phyloP scores from a whole-genome alignment of 768 basidiomycete species.

The Saitozyma sp. region DNA sequence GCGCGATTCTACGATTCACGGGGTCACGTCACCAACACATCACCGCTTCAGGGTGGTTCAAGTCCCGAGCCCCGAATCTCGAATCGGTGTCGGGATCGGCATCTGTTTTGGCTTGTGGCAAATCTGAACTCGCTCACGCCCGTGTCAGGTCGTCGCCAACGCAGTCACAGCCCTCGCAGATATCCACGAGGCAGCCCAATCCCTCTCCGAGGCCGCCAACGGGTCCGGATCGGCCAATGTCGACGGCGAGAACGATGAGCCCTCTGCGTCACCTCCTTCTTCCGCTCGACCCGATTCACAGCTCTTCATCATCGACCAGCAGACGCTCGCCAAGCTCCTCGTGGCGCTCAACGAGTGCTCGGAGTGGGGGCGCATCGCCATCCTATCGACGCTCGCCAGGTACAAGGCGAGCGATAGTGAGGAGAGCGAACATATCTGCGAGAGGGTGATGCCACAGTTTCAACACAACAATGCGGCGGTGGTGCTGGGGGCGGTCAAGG shows the following conservation, averaged over 20 bases:
- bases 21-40: too few species aligned
- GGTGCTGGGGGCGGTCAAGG: constrained; percentile 94
- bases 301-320: constrained; percentile 76
- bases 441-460: constrained; percentile 96
- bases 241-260: constrained; percentile 14
- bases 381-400: constrained; percentile 79
- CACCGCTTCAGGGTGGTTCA: too few species aligned
- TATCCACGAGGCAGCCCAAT: constrained; percentile 68
- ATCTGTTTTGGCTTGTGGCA: too few species aligned
- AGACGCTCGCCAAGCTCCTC: constrained; percentile 81
- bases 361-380: constrained; percentile 96
- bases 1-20: too few species aligned
- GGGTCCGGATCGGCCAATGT: constrained; percentile 19
- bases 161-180: constrained; percentile 90
- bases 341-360: constrained; percentile 97
- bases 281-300: constrained; percentile 55
- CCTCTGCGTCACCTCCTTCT: constrained; percentile 26
- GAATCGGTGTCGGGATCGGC: too few species aligned
- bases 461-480: constrained; percentile 96
- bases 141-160: constrained; percentile 85
- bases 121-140: too few species aligned
- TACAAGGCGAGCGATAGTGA: constrained; percentile 83
- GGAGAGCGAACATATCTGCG: constrained; percentile 98
- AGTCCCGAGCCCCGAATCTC: too few species aligned
- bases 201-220: constrained; percentile 19